A percentile compares a stretch with the other conserved stretches of the same genome.
Conservation (phyloP, 2,329 filamentous ascomycete species). For the Zymoseptoria ardabiliae region DNA sequence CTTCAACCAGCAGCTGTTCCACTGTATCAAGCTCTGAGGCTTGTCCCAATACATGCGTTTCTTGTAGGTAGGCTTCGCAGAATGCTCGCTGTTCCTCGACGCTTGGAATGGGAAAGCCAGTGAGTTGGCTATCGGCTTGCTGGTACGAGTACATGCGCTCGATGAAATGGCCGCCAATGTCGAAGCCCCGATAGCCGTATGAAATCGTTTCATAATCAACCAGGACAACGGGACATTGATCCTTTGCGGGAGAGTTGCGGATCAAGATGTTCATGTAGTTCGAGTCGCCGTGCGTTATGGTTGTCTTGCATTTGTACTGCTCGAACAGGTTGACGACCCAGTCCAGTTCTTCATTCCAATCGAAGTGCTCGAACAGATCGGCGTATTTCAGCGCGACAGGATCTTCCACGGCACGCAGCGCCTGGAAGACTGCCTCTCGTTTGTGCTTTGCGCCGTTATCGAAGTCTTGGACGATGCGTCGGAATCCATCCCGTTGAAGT, state of each 20-base stretch:
- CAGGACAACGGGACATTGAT: neutral
- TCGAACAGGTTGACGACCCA: conserved; percentile 1
- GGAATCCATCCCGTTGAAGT: neutral
- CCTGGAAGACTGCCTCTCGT: neutral
- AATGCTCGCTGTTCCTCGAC: conserved; percentile 2
- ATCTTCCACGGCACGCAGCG: neutral
- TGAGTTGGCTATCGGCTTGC: conserved; percentile 1
- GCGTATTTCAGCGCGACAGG: neutral
- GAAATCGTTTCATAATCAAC: conserved; percentile 9
- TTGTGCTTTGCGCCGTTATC: neutral
- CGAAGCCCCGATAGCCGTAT: conserved; percentile 8
- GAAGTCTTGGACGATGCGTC: neutral
- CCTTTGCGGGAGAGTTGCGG: neutral
- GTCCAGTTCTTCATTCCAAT: conserved; percentile 1
- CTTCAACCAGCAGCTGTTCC: conserved; percentile 6
- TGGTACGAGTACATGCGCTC: conserved; percentile 8
- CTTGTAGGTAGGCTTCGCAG: conserved; percentile 4
- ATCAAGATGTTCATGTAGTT: conserved; percentile 7
- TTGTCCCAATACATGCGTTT: neutral
- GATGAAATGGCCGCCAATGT: conserved; percentile 9
- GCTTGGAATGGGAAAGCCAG: neutral
- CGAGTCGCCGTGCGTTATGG: conserved; percentile 1
- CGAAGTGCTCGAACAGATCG: neutral
- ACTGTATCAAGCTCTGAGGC: neutral
- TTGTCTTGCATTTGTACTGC: conserved; percentile 2